phyloP scores from a whole-genome alignment of 2,329 filamentous ascomycete genomes.

The Zymoseptoria brevis region DNA sequence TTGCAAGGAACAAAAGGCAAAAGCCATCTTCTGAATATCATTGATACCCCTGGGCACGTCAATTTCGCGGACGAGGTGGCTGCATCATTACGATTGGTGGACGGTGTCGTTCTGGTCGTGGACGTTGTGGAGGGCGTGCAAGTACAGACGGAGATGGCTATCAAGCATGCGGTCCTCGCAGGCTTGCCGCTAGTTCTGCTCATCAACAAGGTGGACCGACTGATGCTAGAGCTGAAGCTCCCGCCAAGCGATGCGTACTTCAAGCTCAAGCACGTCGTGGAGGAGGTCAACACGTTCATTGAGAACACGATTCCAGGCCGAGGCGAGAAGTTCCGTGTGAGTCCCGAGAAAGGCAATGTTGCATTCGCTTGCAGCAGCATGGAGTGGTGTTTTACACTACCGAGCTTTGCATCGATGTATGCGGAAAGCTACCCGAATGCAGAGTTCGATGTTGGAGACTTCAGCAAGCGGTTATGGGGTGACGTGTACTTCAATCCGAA shows the following conservation, averaged over 20 bases:
- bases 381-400: conserved; percentile 93
- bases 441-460: conserved; percentile 65
- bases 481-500: conserved; percentile 92
- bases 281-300: conserved; percentile 95
- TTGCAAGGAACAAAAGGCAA: conserved; percentile 84
- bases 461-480: conserved; percentile 82
- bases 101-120: conserved; percentile 87
- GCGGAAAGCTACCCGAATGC: conserved; percentile 62
- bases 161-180: conserved; percentile 88
- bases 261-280: conserved; percentile 97
- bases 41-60: conserved; percentile 95
- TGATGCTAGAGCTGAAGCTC: conserved; percentile 89
- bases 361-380: conserved; percentile 88
- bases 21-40: conserved; percentile 86
- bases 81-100: conserved; percentile 73
- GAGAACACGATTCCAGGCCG: conserved; percentile 76
- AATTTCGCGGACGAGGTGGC: conserved; percentile 98
- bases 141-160: conserved; percentile 92
- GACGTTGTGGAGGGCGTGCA: conserved; percentile 99
- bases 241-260: conserved; percentile 96
- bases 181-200: conserved; percentile 82
- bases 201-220: conserved; percentile 93
- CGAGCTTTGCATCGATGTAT: conserved; percentile 95
- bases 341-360: conserved; percentile 97
- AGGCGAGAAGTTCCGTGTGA: conserved; percentile 72